Conservation (phyloP, 257 asterid genomes). For the Avicennia marina region DNA sequence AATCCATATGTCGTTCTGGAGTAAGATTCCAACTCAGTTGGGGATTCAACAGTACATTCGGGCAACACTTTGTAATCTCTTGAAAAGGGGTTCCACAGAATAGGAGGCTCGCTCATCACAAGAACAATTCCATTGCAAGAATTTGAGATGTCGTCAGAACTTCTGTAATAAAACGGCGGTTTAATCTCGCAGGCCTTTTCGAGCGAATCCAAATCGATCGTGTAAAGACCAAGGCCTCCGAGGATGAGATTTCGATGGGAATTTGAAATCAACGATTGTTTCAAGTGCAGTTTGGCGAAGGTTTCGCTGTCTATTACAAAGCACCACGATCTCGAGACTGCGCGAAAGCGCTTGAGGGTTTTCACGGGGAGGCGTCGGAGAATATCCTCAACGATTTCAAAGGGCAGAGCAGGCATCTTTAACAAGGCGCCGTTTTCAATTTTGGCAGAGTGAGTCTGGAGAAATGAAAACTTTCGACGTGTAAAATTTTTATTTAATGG, state of each 20-base stretch:
- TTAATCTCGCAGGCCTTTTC: constrained; percentile 24
- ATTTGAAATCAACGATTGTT: constrained; percentile 15
- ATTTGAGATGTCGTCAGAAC: constrained; percentile 32
- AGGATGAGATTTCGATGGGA: constrained; percentile 29
- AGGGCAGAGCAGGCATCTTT: constrained; percentile 29
- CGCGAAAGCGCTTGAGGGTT: constrained; percentile 39
- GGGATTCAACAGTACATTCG: constrained; percentile 5
- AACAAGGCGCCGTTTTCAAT: too few species aligned
- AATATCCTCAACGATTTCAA: constrained; percentile 38
- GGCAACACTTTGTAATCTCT: constrained; percentile 38
- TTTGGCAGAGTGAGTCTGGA: too few species aligned
- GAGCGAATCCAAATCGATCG: constrained; percentile 25
- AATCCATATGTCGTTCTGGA: constrained; percentile 37
- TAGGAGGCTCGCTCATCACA: constrained; percentile 38
- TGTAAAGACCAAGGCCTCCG: constrained; percentile 40
- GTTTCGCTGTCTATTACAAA: constrained; percentile 27
- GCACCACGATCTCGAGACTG: constrained; percentile 36
- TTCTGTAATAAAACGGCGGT: constrained; percentile 40
- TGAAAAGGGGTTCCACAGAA: constrained; percentile 52
- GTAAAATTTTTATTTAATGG: too few species aligned
- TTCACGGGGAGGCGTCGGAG: constrained; percentile 51
- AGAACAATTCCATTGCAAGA: constrained; percentile 41
- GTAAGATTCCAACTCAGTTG: constrained; percentile 19
- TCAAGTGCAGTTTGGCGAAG: constrained; percentile 36
- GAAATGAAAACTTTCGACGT: too few species aligned